Evolutionary conservation across 345 rosid genomes (phyloP), one percentile per base, ranked within the genome.

Genomic region (Salix suchowensis): DNA sequence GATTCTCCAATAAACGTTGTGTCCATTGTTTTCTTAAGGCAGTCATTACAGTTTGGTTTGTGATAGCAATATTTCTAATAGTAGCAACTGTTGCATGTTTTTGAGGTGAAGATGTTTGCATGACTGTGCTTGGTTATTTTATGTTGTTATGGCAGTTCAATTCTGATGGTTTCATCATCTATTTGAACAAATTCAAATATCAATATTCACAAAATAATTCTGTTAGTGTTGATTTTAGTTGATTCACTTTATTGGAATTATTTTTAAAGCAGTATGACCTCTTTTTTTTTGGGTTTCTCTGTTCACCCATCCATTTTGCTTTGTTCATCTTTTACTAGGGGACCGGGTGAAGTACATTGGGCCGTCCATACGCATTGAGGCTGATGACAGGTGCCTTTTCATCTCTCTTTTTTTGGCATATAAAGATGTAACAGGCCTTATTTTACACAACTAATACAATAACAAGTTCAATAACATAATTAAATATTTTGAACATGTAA

Each of bases 311-410:
- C 30, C 69, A 24, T 13, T 21, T 70, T 16, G 46, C 44, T 74
- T 74, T 46, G 10, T 55, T 40, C 60, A 23, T 70, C 39, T 64
- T 66, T 61, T 73, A 76, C 65, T 82, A 95, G 98, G 99, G 82
- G 98, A 96, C 85, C 95, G 91, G 40, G 96, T 96, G 76, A 96
- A 90, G 79, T 96, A 93, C 70, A 78, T 87, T 23, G 99, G 99
- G 65, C 80, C 87, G 67, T 80, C 97, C 26, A 81, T 67, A 77
- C 80, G 70, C 61, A 54, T 76, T 76, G 87, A 89, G 78, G 90
- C 88, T 80, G 89, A 88, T 83, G 83, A 85, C 81, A 91, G 94
- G 99, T 96, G 85, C 52, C 79, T 54, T 36, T 36, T 18, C 12
- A 7, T 58, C 28, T 58, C 37, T 10, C 37, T 10, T 61, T 42